Evolutionary conservation across 176 grass and related monocot species (phyloP), one percentile per base, ranked within the genome.

Genomic region (Otatea glauca): DNA sequence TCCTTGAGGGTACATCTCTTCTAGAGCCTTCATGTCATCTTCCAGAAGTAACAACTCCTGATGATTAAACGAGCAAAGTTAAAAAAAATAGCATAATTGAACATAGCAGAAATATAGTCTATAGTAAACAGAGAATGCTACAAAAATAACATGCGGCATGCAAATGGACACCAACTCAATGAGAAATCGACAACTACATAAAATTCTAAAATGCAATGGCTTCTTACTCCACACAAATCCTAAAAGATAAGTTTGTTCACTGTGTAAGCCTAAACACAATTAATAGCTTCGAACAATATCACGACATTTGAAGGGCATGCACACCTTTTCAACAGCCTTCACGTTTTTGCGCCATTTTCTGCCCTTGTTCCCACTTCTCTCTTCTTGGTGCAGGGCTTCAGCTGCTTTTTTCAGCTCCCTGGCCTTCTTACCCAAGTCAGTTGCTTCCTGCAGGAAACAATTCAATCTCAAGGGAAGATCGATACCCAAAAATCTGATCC

Each of bases 1-100:
- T 82, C 97, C 97, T 88, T 99, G 97, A 82, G 97, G 97, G 81
- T 99, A 99, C 97, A 99, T 99, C 91, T 99, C 97, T 77, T 99
- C 97, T 65, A 99, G 84, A 77, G 93, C 93, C 79, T 94, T 90
- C 88, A 89, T 91, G 74, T 99, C 97, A 82, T 99, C 88, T 90
- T 99, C 97, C 70, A 99, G 76, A 73, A 99, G 91, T 83, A 96
- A 70, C 60, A 96, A 77, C 41, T 99, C 97, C 97, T 99, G 80
- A 49, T 74, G 41, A 83, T 89, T 49, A 37, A 73, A 70, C 76
- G 4, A 21, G 29, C 32, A 32, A 92, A 58, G 17, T 41, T 70
- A 54, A 73, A 75, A 16, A 77, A 38, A 76, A 80, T 72, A 60
- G 15, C 14, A 50, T 29, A 71, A 58, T 6, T 74, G 3, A 78